Evolutionary conservation across 495 filamentous ascomycete species (phyloP), one percentile per base, ranked within the genome.

Genomic region (Articulospora tetracladia): DNA sequence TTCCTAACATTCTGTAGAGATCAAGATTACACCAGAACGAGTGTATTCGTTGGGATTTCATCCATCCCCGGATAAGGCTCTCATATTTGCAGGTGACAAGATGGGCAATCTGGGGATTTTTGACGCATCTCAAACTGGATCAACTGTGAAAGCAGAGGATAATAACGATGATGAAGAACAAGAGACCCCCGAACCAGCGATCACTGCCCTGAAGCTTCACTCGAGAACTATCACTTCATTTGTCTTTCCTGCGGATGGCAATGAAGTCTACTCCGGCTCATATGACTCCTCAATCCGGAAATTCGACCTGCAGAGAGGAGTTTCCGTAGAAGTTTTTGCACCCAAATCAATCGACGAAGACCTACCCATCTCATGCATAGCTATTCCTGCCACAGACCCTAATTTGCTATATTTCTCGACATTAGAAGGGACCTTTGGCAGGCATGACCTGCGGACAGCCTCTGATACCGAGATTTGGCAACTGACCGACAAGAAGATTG

Each of bases 21-120:
- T 98, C 69, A 98, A 98, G 66, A 84, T 98, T 52, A 93, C 90
- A 0, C 93, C 92, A 0, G 92, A 98, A 70, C 79, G 94, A 57
- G 83, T 97, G 17, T 97, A 96, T 68, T 77, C 88, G 13, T 83
- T 98, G 68, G 87, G 86, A 11, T 95, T 98, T 62, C 94, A 98
- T 66, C 94, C 95, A 0, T 90, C 86, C 0, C 75, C 82, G 53
- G 83, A 90, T 11, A 98, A 98, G 64, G 84, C 91, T 0, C 77
- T 98, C 4, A 82, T 98, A n/a, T 96, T 98, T 65, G 95, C 93
- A 1, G 92, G 92, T 50, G 94, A 98, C 69, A 98, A 98, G 70
- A 82, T 95, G 70, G 94, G 94, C 23, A 91, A 92, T 55, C 79
- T 98, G 28, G 95, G 95, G 7, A 82, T 98, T n/a, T 90, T 97